These are phyloP conservation scores for Hibiscus tridactylites DNA, from an alignment of 345 rosid species.

Conservation along the genomic window DNA sequence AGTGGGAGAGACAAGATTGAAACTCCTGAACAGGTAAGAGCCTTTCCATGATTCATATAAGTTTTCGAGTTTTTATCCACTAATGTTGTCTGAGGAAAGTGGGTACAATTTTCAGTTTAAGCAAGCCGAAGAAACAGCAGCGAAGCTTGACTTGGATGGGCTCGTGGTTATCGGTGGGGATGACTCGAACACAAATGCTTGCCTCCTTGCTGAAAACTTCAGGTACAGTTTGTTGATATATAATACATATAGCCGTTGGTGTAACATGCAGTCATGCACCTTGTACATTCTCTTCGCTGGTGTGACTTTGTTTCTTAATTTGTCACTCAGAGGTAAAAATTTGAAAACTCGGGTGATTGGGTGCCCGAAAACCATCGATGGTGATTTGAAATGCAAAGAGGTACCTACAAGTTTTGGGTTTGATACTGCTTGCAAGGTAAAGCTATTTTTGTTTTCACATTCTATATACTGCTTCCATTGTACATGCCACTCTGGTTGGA, in stretches of 20 bases:
- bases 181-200: slow-evolving; percentile 96
- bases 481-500: background rate
- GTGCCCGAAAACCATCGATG: slow-evolving; percentile 99
- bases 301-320: background rate
- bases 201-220: slow-evolving; percentile 94
- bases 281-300: background rate
- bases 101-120: slow-evolving; percentile 54
- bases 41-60: background rate
- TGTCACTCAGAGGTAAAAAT: slow-evolving; percentile 55
- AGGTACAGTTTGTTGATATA: slow-evolving; percentile 26
- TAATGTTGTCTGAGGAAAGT: background rate
- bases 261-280: background rate
- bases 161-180: slow-evolving; percentile 95
- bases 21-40: slow-evolving; percentile 84
- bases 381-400: slow-evolving; percentile 97
- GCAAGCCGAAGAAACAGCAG: slow-evolving; percentile 93
- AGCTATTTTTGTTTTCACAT: background rate
- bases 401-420: slow-evolving; percentile 97
- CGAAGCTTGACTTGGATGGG: slow-evolving; percentile 88
- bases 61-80: background rate
- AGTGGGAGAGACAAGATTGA: slow-evolving; percentile 99
- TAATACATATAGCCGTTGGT: background rate
- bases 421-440: slow-evolving; percentile 99
- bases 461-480: background rate
- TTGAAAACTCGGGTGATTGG: slow-evolving; percentile 86